phyloP scores from a whole-genome alignment of 140 eudicot genomes.

The Anethum foeniculum region DNA sequence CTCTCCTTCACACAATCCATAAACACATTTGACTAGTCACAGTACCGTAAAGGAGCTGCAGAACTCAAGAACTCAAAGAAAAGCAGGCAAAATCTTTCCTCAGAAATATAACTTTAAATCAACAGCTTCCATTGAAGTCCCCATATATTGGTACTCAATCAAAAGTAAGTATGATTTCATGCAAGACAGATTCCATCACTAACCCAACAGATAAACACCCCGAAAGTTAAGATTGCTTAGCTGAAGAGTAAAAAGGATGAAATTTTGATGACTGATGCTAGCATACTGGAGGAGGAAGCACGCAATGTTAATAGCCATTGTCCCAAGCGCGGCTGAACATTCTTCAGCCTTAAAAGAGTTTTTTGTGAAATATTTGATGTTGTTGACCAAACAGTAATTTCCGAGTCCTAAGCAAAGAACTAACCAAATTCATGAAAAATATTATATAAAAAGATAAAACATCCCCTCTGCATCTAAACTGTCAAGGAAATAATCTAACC shows the following conservation, averaged over 20 bases:
- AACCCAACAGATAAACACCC: neutral
- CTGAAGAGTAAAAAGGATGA: slow-evolving; percentile 9
- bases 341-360: slow-evolving; percentile 20
- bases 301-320: neutral
- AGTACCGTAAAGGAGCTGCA: neutral
- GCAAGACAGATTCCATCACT: neutral
- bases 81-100: neutral
- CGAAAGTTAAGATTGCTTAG: slow-evolving; percentile 2
- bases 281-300: slow-evolving; percentile 7
- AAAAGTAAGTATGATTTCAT: slow-evolving; percentile 13
- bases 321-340: slow-evolving; percentile 10
- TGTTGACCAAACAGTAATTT: slow-evolving; percentile 5
- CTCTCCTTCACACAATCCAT: neutral
- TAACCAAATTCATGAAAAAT: neutral
- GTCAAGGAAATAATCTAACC: slow-evolving; percentile 12
- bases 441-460: neutral
- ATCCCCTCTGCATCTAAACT: slow-evolving; percentile 21
- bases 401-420: slow-evolving; percentile 8
- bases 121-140: neutral
- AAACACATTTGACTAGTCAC: neutral
- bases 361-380: slow-evolving; percentile 13
- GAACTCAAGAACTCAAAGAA: neutral
- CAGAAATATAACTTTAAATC: neutral
- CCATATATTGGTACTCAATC: neutral
- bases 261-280: slow-evolving; percentile 9